phyloP scores from a whole-genome alignment of 2,329 filamentous ascomycete species.

The Trichoderma koningii region DNA sequence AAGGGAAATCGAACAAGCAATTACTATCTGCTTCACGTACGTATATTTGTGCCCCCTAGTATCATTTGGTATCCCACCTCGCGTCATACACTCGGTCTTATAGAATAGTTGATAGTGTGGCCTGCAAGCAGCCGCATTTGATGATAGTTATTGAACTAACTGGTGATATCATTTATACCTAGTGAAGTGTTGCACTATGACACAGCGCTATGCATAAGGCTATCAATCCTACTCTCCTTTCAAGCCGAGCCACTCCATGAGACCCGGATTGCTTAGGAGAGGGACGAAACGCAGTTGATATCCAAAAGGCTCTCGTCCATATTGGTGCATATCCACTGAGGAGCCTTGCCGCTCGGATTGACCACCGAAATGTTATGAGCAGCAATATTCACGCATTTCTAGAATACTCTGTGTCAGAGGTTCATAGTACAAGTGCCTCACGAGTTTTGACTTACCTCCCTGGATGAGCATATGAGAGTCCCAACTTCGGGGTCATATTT shows the following conservation, averaged over 20 bases:
- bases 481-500: slow-evolving; percentile 8
- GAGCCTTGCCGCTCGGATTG: background rate
- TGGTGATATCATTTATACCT: too few species aligned
- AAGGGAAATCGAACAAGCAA: too few species aligned
- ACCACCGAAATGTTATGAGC: slow-evolving; percentile 1
- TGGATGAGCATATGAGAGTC: slow-evolving; percentile 13
- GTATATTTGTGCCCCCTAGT: too few species aligned
- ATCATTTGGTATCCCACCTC: too few species aligned
- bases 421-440: too few species aligned
- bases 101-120: too few species aligned
- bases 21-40: too few species aligned
- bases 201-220: too few species aligned
- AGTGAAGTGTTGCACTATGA: too few species aligned
- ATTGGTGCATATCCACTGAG: slow-evolving; percentile 15
- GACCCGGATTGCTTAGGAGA: background rate
- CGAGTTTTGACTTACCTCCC: background rate
- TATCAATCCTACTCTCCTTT: background rate
- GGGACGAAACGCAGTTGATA: background rate
- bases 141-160: too few species aligned
- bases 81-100: too few species aligned
- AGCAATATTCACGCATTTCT: slow-evolving; percentile 12
- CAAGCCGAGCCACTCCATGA: background rate
- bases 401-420: background rate
- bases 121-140: too few species aligned
- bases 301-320: background rate